Percentiles rank a stretch among this genome's conserved stretches.
Evolutionary conservation across 352 stramenopile genomes (phyloP).

Genomic region (Lagenidium giganteum): DNA sequence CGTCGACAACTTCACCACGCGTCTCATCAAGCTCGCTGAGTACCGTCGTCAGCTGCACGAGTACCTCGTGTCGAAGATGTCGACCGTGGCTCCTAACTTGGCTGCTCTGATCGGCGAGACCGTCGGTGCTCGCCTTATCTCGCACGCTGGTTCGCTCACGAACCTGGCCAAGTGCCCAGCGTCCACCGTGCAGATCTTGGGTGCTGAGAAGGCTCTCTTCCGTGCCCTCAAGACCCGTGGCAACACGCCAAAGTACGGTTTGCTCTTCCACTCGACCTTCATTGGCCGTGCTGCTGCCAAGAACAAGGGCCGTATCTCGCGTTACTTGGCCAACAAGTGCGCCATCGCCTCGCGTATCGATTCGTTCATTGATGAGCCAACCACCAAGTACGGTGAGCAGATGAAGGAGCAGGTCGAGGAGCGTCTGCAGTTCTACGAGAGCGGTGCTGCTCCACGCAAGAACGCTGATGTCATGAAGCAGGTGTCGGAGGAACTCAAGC

Average conservation of each 20-base stretch:
- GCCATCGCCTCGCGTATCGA: constrained; percentile 99
- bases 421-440: constrained; percentile 99
- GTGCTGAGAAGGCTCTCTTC: constrained; percentile 99
- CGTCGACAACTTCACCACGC: constrained; percentile 97
- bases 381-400: constrained; percentile 97
- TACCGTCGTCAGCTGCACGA: constrained; percentile 95
- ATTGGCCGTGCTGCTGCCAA: constrained; percentile 98
- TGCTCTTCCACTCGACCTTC: constrained; percentile 99
- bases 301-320: constrained; percentile 99
- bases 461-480: constrained; percentile 99
- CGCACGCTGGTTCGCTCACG: constrained; percentile 98
- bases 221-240: constrained; percentile 99
- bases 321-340: constrained; percentile 99
- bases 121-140: constrained; percentile 99
- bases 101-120: constrained; percentile 98
- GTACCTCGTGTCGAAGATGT: constrained; percentile 98
- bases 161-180: constrained; percentile 99
- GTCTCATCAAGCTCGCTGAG: constrained; percentile 98
- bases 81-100: constrained; percentile 98
- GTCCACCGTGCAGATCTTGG: constrained; percentile 99
- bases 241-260: constrained; percentile 99
- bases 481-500: constrained; percentile 90
- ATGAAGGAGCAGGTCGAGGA: constrained; percentile 99
- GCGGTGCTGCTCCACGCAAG: constrained; percentile 94
- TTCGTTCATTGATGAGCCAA: constrained; percentile 96